Percentiles rank a stretch among this genome's conserved stretches.
phyloP scores from a whole-genome alignment of 345 rosid genomes.

The Citrus unshiu region DNA sequence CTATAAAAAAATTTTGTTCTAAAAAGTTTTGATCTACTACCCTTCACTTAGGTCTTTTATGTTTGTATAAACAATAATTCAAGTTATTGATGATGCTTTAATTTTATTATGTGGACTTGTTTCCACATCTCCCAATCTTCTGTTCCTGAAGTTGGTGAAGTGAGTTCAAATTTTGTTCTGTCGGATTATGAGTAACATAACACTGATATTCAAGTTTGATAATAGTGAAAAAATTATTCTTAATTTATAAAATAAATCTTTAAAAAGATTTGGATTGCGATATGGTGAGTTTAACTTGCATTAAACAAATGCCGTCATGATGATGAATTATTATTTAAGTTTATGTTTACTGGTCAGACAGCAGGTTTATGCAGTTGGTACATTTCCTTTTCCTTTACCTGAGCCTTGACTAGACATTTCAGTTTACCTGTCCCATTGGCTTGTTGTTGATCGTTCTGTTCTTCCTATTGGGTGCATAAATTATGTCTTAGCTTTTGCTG shows the following conservation, averaged over 20 bases:
- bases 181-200: constrained; percentile 8
- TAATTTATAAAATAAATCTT: neutral
- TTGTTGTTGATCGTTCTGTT: no score
- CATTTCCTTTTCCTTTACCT: neutral
- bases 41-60: neutral
- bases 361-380: constrained; percentile 3
- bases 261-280: neutral
- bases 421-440: no score
- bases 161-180: neutral
- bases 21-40: neutral
- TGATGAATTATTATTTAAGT: neutral
- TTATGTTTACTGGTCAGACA: neutral
- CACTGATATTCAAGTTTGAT: neutral
- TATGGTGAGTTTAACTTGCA: neutral
- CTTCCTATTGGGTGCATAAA: no score
- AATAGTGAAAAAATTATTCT: neutral
- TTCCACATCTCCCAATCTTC: neutral
- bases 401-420: no score
- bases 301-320: neutral
- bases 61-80: neutral
- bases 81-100: neutral
- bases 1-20: neutral
- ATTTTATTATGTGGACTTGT: neutral
- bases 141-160: neutral
- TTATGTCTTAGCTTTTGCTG: neutral